Evolutionary conservation across 106 monocot genomes (phyloP).

Genomic region (Phalaenopsis equestris): DNA sequence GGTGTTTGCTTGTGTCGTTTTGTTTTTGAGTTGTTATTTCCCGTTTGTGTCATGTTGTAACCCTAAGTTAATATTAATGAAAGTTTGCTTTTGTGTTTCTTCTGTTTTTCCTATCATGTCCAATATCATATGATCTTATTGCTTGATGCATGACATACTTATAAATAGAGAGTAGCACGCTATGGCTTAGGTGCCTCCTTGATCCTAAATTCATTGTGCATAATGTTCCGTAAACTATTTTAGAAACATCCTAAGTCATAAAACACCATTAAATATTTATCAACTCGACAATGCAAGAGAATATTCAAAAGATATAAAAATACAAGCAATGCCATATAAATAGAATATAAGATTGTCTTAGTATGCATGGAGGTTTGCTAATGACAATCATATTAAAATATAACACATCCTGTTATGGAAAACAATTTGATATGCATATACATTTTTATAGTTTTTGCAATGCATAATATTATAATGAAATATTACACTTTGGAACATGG

Average conservation of each 20-base stretch:
- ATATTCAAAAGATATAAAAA: too few relatives aligned
- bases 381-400: neutral
- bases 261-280: neutral
- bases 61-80: too few relatives aligned
- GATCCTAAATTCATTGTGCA: neutral
- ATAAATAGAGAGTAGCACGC: neutral
- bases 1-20: too few relatives aligned
- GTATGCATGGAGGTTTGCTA: neutral
- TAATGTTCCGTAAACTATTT: neutral
- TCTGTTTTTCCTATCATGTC: too few relatives aligned
- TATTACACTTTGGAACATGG: too few relatives aligned
- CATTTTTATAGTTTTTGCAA: too few relatives aligned
- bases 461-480: too few relatives aligned
- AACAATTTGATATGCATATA: too few relatives aligned
- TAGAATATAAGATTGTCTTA: neutral
- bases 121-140: neutral
- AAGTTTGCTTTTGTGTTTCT: too few relatives aligned
- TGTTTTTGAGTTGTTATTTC: too few relatives aligned
- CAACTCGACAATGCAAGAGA: too few relatives aligned
- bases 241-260: neutral
- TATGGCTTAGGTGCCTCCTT: neutral
- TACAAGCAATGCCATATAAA: neutral
- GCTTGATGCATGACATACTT: neutral
- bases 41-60: too few relatives aligned
- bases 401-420: neutral